Evolutionary conservation across 192 early-diverging fungal genomes (phyloP).

Genomic region (Backusella liffmaniae): DNA sequence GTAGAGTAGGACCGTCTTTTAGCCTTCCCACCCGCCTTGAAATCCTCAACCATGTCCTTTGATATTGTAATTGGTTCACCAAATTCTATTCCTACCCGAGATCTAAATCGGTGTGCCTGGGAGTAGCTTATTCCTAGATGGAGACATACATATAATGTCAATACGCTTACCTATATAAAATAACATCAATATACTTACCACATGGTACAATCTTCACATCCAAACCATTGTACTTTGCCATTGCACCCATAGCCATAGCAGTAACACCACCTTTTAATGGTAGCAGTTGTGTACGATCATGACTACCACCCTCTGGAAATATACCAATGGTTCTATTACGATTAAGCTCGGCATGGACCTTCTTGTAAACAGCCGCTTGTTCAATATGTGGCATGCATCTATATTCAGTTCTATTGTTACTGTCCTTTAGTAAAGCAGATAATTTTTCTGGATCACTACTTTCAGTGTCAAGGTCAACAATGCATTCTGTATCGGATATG

Average conservation of each 20-base stretch:
- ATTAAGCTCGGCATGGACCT: slow-evolving; percentile 78
- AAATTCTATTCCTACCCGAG: slow-evolving; percentile 95
- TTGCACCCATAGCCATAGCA: slow-evolving; percentile 86
- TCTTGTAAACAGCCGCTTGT: slow-evolving; percentile 80
- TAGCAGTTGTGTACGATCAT: slow-evolving; percentile 94
- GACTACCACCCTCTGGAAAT: slow-evolving; percentile 98
- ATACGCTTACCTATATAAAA: neutral
- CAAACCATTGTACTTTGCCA: slow-evolving; percentile 78
- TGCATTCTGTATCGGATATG: slow-evolving; percentile 80
- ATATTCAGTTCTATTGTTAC: slow-evolving; percentile 58
- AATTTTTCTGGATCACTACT: slow-evolving; percentile 58
- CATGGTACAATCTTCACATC: slow-evolving; percentile 93
- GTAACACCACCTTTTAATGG: slow-evolving; percentile 91
- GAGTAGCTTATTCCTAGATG: neutral
- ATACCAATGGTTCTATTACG: slow-evolving; percentile 82
- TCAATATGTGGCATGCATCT: slow-evolving; percentile 84
- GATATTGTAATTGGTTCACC: slow-evolving; percentile 85
- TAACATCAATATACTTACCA: slow-evolving; percentile 26
- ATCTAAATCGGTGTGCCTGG: slow-evolving; percentile 86
- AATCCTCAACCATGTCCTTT: slow-evolving; percentile 75
- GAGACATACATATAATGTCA: neutral
- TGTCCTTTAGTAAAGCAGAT: slow-evolving; percentile 32
- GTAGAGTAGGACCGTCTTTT: slow-evolving; percentile 82
- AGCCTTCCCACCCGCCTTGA: slow-evolving; percentile 74
- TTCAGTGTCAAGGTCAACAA: slow-evolving; percentile 74